These are phyloP conservation scores for Brasilioporus rufonigricans DNA, from an alignment of 768 basidiomycete genomes.

Conservation along the genomic window DNA sequence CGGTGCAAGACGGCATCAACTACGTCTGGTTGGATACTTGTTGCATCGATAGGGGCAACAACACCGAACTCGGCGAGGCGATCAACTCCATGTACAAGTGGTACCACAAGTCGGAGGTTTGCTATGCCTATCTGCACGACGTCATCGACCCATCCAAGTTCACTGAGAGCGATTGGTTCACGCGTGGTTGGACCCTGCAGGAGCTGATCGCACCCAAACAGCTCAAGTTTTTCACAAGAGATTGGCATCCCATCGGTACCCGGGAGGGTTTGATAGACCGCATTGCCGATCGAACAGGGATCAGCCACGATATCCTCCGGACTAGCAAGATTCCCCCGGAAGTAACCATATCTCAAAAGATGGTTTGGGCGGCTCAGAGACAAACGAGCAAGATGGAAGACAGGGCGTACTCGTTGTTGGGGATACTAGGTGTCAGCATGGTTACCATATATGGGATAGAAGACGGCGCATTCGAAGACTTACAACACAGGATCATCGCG, in stretches of 20 bases:
- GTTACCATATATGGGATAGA: slow-evolving; percentile 26
- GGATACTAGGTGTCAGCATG: slow-evolving; percentile 23
- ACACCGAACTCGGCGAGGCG: slow-evolving; percentile 28
- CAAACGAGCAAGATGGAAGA: slow-evolving; percentile 27
- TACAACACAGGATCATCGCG: slow-evolving; percentile 24
- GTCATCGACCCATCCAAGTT: slow-evolving; percentile 17
- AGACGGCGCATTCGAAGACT: slow-evolving; percentile 20
- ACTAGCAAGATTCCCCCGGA: slow-evolving; percentile 5
- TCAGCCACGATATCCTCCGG: slow-evolving; percentile 16
- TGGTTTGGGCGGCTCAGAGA: slow-evolving; percentile 29
- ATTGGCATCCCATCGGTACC: slow-evolving; percentile 23
- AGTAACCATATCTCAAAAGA: slow-evolving; percentile 22
- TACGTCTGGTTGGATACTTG: slow-evolving; percentile 35
- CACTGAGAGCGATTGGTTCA: slow-evolving; percentile 29
- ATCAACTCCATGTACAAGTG: slow-evolving; percentile 35
- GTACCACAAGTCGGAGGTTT: slow-evolving; percentile 27
- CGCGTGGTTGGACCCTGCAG: slow-evolving; percentile 32
- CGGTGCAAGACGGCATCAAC: slow-evolving; percentile 8
- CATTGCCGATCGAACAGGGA: slow-evolving; percentile 18
- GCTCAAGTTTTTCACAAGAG: slow-evolving; percentile 26
- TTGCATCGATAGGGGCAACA: slow-evolving; percentile 31
- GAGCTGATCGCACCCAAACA: slow-evolving; percentile 29
- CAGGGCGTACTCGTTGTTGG: slow-evolving; percentile 31
- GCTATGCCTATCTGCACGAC: slow-evolving; percentile 30
- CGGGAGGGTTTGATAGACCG: slow-evolving; percentile 9